Base-by-base conservation (phyloP, 1,284 basidiomycete species). In the Baeospora myosura region DNA sequence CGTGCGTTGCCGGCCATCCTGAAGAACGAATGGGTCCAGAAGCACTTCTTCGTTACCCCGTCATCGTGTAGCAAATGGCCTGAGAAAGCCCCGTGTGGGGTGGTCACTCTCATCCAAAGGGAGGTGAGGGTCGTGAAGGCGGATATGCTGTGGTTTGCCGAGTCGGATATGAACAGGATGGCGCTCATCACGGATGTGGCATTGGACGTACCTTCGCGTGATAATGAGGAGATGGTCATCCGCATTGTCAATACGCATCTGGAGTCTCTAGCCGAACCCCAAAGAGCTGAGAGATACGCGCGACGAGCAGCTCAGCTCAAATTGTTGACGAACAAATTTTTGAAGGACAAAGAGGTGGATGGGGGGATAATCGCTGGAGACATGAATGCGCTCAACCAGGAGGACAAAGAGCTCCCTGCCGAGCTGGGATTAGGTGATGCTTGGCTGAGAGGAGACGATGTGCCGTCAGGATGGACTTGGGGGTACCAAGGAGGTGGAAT, bases 241-340 rank as follows among this genome's bases (percentile, higher is more conserved):
- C 68, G 81, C 22, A 58, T 86, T 32, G 71, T 74, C 14, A 86
- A 84, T 55, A 81, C 81, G 16, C 82, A 86, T 52, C 63, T 86
- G 38, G 82, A 86, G 59, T 81, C 79, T 16, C 52, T 79, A 32
- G 64, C 70, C 7, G n/a, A 34, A 20, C 11, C 21, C 14, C n/a
- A n/a, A n/a, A n/a, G n/a, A n/a, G n/a, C n/a, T n/a, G n/a, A n/a
- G n/a, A n/a, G n/a, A n/a, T n/a, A n/a, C n/a, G n/a, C n/a, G n/a
- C n/a, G n/a, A n/a, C n/a, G n/a, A n/a, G n/a, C n/a, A n/a, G n/a
- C n/a, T n/a, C n/a, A n/a, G n/a, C n/a, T n/a, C n/a, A n/a, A n/a
- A n/a, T n/a, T n/a, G n/a, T n/a, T n/a, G n/a, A 17, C 32, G 12
- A 8, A 29, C 6, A 59, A 65, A 22, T 55, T 73, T 52, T 50